Conservation (phyloP, 2,329 filamentous ascomycete species). For the Aspergillus ustus region DNA sequence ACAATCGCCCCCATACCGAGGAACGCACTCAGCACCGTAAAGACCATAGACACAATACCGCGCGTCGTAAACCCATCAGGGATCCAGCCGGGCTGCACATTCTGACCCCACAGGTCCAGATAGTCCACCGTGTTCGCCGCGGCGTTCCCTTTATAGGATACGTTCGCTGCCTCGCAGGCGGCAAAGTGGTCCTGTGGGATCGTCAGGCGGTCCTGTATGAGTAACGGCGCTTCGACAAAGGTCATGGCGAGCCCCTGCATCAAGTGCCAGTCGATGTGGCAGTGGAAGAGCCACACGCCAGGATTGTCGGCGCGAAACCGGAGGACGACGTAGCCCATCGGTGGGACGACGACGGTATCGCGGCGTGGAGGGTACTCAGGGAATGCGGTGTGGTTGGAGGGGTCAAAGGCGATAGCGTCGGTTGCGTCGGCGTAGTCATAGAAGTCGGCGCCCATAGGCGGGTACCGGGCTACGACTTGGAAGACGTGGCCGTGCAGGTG, state of each 20-base stretch:
- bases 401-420: constrained; percentile 35
- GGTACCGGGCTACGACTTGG: constrained; percentile 37
- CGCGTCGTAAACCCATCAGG: constrained; percentile 71
- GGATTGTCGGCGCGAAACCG: constrained; percentile 61
- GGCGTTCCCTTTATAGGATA: constrained; percentile 69
- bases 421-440: constrained; percentile 36
- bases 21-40: constrained; percentile 71
- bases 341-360: constrained; percentile 69
- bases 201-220: constrained; percentile 35
- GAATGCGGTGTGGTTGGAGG: constrained; percentile 44
- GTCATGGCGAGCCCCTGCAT: constrained; percentile 60
- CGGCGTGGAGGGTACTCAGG: constrained; percentile 65
- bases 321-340: constrained; percentile 61
- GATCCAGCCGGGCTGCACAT: constrained; percentile 58
- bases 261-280: constrained; percentile 60
- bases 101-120: constrained; percentile 67
- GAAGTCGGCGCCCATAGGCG: not conserved
- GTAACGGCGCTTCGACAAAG: not conserved
- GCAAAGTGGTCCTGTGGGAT: constrained; percentile 54
- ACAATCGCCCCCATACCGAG: constrained; percentile 69
- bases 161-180: constrained; percentile 58
- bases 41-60: constrained; percentile 75
- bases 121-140: constrained; percentile 70
- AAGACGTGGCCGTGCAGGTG: constrained; percentile 60
- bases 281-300: constrained; percentile 56